These are phyloP conservation scores for Diaporthe australafricana DNA, from an alignment of 2,329 filamentous ascomycete genomes.

Conservation along the genomic window DNA sequence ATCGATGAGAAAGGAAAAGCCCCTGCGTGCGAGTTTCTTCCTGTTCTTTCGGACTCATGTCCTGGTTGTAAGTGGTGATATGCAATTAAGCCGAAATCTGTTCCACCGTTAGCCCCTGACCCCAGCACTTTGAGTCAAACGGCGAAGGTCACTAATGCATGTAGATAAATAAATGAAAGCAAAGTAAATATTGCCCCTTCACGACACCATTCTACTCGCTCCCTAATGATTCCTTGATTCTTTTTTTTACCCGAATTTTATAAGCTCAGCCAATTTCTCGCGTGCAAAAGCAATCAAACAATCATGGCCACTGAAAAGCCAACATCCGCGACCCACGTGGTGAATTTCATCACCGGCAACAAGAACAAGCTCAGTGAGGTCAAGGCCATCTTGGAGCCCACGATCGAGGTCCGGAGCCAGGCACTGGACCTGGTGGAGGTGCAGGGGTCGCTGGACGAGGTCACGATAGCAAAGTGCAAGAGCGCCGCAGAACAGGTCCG, in stretches of 20 bases:
- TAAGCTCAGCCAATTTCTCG: neutral
- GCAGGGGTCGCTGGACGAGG: slow-evolving; percentile 92
- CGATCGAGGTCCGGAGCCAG: slow-evolving; percentile 79
- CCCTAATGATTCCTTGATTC: neutral
- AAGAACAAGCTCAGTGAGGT: slow-evolving; percentile 94
- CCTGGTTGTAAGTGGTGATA: neutral
- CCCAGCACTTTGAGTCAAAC: slow-evolving; percentile 14
- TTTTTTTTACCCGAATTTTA: no score
- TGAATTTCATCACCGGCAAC: slow-evolving; percentile 98
- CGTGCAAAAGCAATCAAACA: neutral
- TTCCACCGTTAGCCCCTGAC: neutral
- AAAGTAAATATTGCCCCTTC: neutral
- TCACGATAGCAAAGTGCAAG: slow-evolving; percentile 87
- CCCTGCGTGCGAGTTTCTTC: neutral
- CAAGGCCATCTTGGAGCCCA: slow-evolving; percentile 82
- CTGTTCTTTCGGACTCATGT: neutral
- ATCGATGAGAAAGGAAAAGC: neutral
- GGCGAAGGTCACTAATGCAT: neutral
- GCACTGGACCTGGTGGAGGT: slow-evolving; percentile 87
- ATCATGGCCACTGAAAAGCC: slow-evolving; percentile 60
- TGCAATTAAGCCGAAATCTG: slow-evolving; percentile 24
- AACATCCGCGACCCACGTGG: slow-evolving; percentile 45
- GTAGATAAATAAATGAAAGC: neutral
- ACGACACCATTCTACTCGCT: neutral
- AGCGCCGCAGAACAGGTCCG: slow-evolving; percentile 80